These are phyloP conservation scores for Juglanconis juglandina DNA, from an alignment of 2,329 filamentous ascomycete genomes.

Conservation along the genomic window DNA sequence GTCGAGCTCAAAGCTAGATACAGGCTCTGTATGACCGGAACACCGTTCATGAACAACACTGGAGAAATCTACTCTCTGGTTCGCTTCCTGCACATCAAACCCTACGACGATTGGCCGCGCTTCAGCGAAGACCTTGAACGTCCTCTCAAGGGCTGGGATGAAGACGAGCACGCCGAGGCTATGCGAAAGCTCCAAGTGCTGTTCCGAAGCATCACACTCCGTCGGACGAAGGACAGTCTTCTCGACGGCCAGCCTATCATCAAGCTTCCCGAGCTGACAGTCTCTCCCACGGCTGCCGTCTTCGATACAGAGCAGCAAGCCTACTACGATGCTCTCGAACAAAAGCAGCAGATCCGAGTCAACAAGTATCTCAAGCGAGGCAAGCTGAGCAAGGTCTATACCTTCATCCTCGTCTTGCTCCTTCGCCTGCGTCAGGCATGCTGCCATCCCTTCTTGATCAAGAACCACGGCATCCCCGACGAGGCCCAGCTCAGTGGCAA, in stretches of 20 bases:
- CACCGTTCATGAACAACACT: conserved; percentile 14
- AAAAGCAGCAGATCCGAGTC: conserved; percentile 22
- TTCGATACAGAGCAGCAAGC: conserved; percentile 61
- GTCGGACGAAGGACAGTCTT: conserved; percentile 71
- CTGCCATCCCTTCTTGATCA: conserved; percentile 67
- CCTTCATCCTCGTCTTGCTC: conserved; percentile 71
- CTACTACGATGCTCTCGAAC: conserved; percentile 47
- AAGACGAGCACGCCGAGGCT: neutral
- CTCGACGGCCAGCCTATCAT: conserved; percentile 75
- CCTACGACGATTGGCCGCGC: conserved; percentile 21
- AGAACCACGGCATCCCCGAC: conserved; percentile 27
- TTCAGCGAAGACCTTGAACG: conserved; percentile 32
- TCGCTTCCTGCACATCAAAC: conserved; percentile 34
- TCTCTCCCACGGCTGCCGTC: conserved; percentile 55
- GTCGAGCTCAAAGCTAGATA: conserved; percentile 2
- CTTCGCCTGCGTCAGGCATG: conserved; percentile 73
- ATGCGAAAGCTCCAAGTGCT: conserved; percentile 47
- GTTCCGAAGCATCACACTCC: conserved; percentile 72
- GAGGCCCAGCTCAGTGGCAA: conserved; percentile 23
- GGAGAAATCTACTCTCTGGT: conserved; percentile 10
- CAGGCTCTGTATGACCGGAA: conserved; percentile 16
- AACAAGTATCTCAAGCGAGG: conserved; percentile 26
- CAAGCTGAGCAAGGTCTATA: conserved; percentile 53
- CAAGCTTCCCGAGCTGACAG: conserved; percentile 59
- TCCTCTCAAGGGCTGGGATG: conserved; percentile 5